Evolutionary conservation across 345 rosid species (phyloP), one percentile per base, ranked within the genome.

Genomic region (Eucalyptus paniculata): DNA sequence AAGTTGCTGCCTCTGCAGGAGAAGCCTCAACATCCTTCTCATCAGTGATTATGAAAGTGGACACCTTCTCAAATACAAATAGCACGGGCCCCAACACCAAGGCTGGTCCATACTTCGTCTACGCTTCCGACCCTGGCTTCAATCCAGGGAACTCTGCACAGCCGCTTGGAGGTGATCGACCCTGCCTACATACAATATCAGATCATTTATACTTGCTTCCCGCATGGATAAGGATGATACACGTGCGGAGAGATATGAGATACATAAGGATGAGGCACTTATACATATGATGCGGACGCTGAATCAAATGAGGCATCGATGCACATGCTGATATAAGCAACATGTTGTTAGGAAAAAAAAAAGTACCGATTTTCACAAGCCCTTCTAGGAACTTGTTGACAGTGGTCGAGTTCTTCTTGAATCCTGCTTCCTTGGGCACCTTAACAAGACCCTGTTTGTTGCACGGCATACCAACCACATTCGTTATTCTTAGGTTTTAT

Each of bases 131-230:
- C 81, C 91, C 97, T 50, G 90, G 62, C 87, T 93, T 93, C 72
- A 98, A 94, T 92, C 98, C 99, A 4, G 98, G 99, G 88, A 96
- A 97, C 87, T 93, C 98, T 95, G 92, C 54, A 30, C 80, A 50
- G 81, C 81, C 42, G 9, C 40, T 87, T 88, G 50, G 62, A 51
- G 54, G 58, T 53, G 50, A 42, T 69, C 10, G 34, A 49, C 26
- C 34, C 3, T n/a, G 28, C 37, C 21, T 6, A 17, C 47, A 51
- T 45, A 51, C 13, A n/a, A 49, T 2, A 87, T 30, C 16, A 86
- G 19, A 17, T 86, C 50, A 85, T 19, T 19, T 30, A 1, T 7
- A 65, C 77, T n/a, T 65, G 77, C 77, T 16, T 65, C 77, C n/a
- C 40, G 40, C 77, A 65, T 65, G 16, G 77, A 65, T n/a, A 65